Percentiles rank a stretch among this genome's conserved stretches.
Evolutionary conservation across 2,329 filamentous ascomycete genomes (phyloP).

Genomic region (Calonectria leucothoes): DNA sequence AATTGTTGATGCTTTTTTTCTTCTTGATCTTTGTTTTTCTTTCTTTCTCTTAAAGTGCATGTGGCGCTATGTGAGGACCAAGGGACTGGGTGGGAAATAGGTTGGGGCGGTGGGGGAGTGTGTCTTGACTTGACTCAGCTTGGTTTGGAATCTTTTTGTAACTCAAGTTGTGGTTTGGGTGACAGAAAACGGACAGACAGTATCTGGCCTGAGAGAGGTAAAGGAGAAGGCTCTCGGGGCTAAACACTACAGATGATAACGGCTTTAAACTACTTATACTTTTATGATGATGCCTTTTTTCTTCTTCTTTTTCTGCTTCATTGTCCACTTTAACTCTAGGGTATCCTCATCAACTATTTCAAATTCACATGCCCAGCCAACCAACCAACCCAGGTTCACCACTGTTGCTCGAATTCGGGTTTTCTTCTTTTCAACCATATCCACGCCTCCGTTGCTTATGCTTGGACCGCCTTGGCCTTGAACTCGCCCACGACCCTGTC

Average conservation of each 20-base stretch:
- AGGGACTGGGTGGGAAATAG: not conserved
- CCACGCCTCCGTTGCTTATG: not conserved
- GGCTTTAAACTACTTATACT: constrained; percentile 9
- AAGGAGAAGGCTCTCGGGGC: constrained; percentile 4
- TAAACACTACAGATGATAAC: constrained; percentile 13
- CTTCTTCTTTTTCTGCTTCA: not conserved
- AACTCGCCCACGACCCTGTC: constrained; percentile 35
- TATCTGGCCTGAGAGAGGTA: constrained; percentile 1
- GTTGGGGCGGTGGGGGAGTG: not conserved
- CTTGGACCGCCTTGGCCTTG: constrained; percentile 18
- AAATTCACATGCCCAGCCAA: not conserved
- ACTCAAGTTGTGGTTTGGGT: not conserved
- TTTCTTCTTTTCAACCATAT: not conserved
- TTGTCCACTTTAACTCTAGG: not conserved
- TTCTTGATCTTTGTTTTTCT: not conserved
- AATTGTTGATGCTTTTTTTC: not conserved
- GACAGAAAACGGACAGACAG: constrained; percentile 9
- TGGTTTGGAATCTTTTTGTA: constrained; percentile 13
- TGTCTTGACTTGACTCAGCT: constrained; percentile 7
- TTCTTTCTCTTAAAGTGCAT: not conserved
- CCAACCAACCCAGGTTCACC: not conserved
- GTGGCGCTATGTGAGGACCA: not conserved
- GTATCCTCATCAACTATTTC: constrained; percentile 1
- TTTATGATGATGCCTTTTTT: constrained; percentile 12
- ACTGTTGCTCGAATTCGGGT: too few species aligned